phyloP scores from a whole-genome alignment of 495 filamentous ascomycete species.

The Poronia punctata region DNA sequence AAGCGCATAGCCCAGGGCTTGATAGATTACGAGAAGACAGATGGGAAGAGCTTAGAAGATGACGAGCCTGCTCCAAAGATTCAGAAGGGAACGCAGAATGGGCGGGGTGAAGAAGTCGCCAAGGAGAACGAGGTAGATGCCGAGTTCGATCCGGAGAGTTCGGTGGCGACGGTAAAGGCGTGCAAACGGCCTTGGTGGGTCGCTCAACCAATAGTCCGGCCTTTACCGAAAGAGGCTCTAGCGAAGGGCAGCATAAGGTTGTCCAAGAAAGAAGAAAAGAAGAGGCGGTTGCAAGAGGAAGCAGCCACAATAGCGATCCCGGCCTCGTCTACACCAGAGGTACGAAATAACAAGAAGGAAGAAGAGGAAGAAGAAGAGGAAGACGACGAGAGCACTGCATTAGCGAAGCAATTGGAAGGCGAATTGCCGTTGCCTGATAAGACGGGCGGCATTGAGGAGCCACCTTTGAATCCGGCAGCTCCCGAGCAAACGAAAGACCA shows the following conservation, averaged over 20 bases:
- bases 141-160: constrained; percentile 43
- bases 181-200: constrained; percentile 86
- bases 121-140: constrained; percentile 15
- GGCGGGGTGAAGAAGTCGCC: constrained; percentile 10
- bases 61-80: constrained; percentile 27
- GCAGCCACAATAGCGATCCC: constrained; percentile 13
- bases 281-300: constrained; percentile 20
- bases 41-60: constrained; percentile 49
- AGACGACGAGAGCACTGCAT: constrained; percentile 1
- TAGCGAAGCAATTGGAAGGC: constrained; percentile 17
- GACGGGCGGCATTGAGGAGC: constrained; percentile 22
- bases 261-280: constrained; percentile 47
- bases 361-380: no score
- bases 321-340: no score
- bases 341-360: no score
- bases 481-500: constrained; percentile 13
- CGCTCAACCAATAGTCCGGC: constrained; percentile 83
- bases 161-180: constrained; percentile 57
- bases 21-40: constrained; percentile 55
- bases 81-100: constrained; percentile 20
- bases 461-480: constrained; percentile 11
- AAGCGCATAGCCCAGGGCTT: constrained; percentile 64
- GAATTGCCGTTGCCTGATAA: constrained; percentile 22
- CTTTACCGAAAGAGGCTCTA: constrained; percentile 81
- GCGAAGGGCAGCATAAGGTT: constrained; percentile 67